Evolutionary conservation across 2,329 filamentous ascomycete genomes (phyloP).

Genomic region (Alternaria viburni): DNA sequence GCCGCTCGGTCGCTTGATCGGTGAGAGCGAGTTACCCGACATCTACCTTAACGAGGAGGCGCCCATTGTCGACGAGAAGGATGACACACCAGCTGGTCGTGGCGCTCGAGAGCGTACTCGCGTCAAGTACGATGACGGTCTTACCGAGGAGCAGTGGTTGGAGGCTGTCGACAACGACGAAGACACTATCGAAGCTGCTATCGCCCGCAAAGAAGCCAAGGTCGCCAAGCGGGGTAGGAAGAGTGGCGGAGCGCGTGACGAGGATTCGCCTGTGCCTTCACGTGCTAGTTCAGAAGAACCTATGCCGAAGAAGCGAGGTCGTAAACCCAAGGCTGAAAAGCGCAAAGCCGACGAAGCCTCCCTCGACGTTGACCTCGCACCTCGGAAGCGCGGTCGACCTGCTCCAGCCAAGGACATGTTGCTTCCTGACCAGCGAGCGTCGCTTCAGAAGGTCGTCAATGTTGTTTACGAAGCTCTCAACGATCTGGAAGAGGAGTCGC

Average conservation of each 20-base stretch:
- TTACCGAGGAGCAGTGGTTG: constrained; percentile 98
- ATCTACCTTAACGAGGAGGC: constrained; percentile 91
- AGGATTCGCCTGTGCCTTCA: constrained; percentile 78
- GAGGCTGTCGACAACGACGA: constrained; percentile 98
- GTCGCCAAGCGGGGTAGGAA: constrained; percentile 80
- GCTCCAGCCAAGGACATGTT: constrained; percentile 72
- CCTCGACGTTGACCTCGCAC: constrained; percentile 67
- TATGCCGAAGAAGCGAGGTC: constrained; percentile 77
- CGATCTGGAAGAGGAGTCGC: constrained; percentile 79
- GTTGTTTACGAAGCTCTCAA: constrained; percentile 80
- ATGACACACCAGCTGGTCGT: constrained; percentile 76
- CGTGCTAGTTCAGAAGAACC: constrained; percentile 84
- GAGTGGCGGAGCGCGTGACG: constrained; percentile 62
- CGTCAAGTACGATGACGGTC: constrained; percentile 94
- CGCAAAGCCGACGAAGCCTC: constrained; percentile 80
- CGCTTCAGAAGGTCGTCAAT: constrained; percentile 81
- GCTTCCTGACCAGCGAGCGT: constrained; percentile 70
- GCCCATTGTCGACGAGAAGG: constrained; percentile 77
- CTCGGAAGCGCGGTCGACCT: constrained; percentile 70
- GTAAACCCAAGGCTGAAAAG: constrained; percentile 81
- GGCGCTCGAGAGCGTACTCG: constrained; percentile 93
- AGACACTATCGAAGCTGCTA: constrained; percentile 89
- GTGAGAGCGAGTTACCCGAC: constrained; percentile 86
- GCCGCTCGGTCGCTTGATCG: constrained; percentile 78
- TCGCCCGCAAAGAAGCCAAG: constrained; percentile 84